phyloP scores from a whole-genome alignment of 2,329 filamentous ascomycete genomes.

The Polychaeton citri region DNA sequence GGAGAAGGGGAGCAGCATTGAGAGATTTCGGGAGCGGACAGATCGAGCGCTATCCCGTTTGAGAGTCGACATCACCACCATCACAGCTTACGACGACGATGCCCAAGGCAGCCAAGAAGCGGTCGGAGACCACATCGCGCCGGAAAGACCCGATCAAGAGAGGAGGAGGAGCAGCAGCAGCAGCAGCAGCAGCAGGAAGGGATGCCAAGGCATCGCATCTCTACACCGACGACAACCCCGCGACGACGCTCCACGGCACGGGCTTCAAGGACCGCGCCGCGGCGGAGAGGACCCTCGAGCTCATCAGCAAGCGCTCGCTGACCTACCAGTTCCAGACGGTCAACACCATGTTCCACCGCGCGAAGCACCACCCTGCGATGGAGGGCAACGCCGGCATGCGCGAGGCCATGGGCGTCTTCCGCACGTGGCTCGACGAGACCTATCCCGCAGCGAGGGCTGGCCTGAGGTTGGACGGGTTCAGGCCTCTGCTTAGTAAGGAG shows the following conservation, averaged over 20 bases:
- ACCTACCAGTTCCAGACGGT: slow-evolving; percentile 21
- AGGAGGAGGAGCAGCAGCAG: too few species aligned
- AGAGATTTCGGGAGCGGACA: too few species aligned
- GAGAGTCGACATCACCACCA: too few species aligned
- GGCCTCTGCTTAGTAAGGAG: slow-evolving; percentile 17
- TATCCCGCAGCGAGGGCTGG: slow-evolving; percentile 13
- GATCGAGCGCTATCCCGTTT: too few species aligned
- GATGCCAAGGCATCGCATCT: slow-evolving; percentile 19
- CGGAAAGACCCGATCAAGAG: too few species aligned
- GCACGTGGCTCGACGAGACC: slow-evolving; percentile 16
- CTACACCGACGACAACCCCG: slow-evolving; percentile 21
- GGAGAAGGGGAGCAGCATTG: too few species aligned
- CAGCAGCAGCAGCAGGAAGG: too few species aligned
- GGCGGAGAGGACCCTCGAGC: slow-evolving; percentile 14
- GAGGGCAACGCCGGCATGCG: slow-evolving; percentile 12
- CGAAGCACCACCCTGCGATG: slow-evolving; percentile 16
- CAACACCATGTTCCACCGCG: slow-evolving; percentile 19
- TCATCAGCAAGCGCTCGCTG: slow-evolving; percentile 16
- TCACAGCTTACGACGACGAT: too few species aligned
- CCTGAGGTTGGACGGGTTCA: slow-evolving; percentile 15
- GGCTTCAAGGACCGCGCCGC: slow-evolving; percentile 18
- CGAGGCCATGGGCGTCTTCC: slow-evolving; percentile 15
- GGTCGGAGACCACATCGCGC: too few species aligned
- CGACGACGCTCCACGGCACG: slow-evolving; percentile 20
- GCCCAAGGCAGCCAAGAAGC: too few species aligned